Conservation (phyloP, 148 eudicot species). For the Chenopodium berlandieri region DNA sequence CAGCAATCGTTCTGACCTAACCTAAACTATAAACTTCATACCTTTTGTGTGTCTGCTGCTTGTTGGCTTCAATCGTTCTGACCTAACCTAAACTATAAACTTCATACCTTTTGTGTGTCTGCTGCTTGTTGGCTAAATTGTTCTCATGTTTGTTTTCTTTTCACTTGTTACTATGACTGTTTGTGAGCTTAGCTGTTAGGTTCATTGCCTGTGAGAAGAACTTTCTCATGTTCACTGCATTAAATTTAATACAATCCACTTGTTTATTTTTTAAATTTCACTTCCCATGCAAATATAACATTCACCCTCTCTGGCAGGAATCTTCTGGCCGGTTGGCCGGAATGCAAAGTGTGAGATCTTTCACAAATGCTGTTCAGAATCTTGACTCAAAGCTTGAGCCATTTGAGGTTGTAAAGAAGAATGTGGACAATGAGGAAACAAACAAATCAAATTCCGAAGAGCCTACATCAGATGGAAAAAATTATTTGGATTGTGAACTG, state of each 20-base stretch:
- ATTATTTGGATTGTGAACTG: background rate
- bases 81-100: too few relatives aligned
- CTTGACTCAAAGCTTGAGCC: slow-evolving; percentile 69
- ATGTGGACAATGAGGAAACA: background rate
- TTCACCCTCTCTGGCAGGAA: slow-evolving; percentile 38
- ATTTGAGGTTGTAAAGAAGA: slow-evolving; percentile 30
- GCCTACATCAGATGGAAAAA: background rate
- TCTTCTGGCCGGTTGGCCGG: slow-evolving; percentile 46
- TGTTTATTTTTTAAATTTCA: background rate
- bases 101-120: too few relatives aligned
- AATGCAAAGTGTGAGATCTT: slow-evolving; percentile 70
- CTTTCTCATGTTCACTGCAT: background rate
- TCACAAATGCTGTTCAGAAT: slow-evolving; percentile 51
- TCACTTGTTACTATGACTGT: background rate
- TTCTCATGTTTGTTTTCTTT: background rate
- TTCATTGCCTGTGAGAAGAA: background rate
- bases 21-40: too few relatives aligned
- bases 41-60: background rate
- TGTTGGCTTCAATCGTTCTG: too few relatives aligned
- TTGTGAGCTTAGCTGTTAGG: background rate
- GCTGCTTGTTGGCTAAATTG: background rate
- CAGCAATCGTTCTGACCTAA: too few relatives aligned
- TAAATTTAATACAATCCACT: background rate
- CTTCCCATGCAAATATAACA: background rate
- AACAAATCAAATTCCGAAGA: slow-evolving; percentile 1